phyloP scores from a whole-genome alignment of 805 yeast genomes.

The Wickerhamomyces queroliae region DNA sequence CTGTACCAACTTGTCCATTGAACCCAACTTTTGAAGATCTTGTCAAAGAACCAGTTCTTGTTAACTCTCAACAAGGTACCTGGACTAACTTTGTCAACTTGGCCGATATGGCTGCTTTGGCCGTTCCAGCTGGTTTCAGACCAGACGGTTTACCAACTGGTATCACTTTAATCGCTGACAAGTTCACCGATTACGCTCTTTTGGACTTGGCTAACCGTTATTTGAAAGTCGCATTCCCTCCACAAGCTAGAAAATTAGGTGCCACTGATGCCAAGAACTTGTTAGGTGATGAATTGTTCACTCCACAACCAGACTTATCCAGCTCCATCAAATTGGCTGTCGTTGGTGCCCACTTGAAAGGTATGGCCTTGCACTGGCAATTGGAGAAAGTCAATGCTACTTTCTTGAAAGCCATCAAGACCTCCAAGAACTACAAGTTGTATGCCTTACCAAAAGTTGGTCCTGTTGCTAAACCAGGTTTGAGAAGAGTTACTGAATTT shows the following conservation, averaged over 20 bases:
- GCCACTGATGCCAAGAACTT: constrained; percentile 28
- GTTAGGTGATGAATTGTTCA: constrained; percentile 38
- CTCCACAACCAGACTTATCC: constrained; percentile 35
- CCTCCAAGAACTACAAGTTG: constrained; percentile 65
- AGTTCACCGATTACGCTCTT: constrained; percentile 85
- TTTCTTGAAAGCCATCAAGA: constrained; percentile 57
- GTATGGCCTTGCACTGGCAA: constrained; percentile 93
- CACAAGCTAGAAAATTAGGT: constrained; percentile 53
- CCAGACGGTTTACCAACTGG: constrained; percentile 88
- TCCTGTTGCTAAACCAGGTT: constrained; percentile 85
- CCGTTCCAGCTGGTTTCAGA: constrained; percentile 88
- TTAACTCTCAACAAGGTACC: constrained; percentile 94
- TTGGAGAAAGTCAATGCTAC: constrained; percentile 77
- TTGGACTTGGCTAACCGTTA: constrained; percentile 76
- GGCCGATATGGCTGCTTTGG: constrained; percentile 88
- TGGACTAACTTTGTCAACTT: constrained; percentile 95
- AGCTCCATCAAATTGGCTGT: constrained; percentile 61
- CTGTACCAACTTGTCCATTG: constrained; percentile 93
- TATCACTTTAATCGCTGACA: constrained; percentile 74
- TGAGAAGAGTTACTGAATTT: constrained; percentile 45
- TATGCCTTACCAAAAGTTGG: constrained; percentile 82
- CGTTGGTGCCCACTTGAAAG: constrained; percentile 92
- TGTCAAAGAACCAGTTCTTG: constrained; percentile 66
- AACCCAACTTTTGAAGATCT: constrained; percentile 79
- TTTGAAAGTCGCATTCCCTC: constrained; percentile 41